These are phyloP conservation scores for Tricholoma matsutake DNA, from an alignment of 768 basidiomycete species.

Conservation along the genomic window DNA sequence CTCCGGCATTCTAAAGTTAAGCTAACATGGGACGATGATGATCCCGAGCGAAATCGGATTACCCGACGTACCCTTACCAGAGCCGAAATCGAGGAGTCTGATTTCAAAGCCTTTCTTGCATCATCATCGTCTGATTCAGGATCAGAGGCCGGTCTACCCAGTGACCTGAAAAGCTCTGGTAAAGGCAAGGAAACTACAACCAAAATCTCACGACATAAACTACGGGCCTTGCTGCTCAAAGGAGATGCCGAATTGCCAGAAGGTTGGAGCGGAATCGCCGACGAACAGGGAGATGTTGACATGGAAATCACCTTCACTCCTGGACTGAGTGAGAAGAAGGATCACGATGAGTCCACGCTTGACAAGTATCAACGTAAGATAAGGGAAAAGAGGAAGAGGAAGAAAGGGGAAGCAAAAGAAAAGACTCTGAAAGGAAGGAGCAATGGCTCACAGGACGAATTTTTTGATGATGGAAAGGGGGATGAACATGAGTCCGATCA, in stretches of 20 bases:
- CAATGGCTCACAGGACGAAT: constrained; percentile 54
- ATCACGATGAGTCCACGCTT: constrained; percentile 72
- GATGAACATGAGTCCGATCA: constrained; percentile 27
- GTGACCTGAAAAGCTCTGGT: constrained; percentile 1
- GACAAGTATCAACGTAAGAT: constrained; percentile 88
- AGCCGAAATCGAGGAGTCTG: constrained; percentile 88
- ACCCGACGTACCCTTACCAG: constrained; percentile 76
- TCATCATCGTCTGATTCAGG: constrained; percentile 68
- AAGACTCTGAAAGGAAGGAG: constrained; percentile 23
- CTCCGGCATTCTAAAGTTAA: constrained; percentile 97
- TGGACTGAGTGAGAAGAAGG: constrained; percentile 59
- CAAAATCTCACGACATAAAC: constrained; percentile 54
- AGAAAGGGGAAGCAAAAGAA: constrained; percentile 64
- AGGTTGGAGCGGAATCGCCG: constrained; percentile 65
- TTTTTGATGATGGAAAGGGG: constrained; percentile 63
- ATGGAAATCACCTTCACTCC: constrained; percentile 97
- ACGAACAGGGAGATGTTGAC: constrained; percentile 55
- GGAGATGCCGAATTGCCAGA: constrained; percentile 73
- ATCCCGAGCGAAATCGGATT: constrained; percentile 77
- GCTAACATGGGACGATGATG: constrained; percentile 98
- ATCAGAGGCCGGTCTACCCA: constrained; percentile 36
- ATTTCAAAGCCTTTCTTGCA: constrained; percentile 80
- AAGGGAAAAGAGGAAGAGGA: constrained; percentile 82
- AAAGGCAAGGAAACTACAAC: constrained; percentile 31
- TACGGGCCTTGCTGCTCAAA: constrained; percentile 74